Base-by-base conservation (phyloP, 148 eudicot species). In the Rhododendron vialii region DNA sequence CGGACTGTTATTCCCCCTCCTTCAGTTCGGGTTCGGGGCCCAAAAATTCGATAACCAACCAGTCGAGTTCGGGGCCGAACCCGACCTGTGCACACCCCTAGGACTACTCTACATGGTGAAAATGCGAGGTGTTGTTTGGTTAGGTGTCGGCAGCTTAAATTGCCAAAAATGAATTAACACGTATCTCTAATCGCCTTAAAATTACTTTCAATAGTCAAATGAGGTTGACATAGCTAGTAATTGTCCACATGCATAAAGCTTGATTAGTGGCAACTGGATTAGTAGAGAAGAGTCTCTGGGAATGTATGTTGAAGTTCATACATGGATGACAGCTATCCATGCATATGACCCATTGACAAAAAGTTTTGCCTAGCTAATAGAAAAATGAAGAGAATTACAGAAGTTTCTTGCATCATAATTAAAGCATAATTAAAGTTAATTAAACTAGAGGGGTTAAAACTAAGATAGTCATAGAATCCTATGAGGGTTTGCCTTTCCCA, bases 301-400 rank as follows among this genome's bases (percentile, higher is more conserved):
- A 13, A 28, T 80, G 22, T 30, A 28, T 80, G 22, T 30, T 48
- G 10, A 80, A 57, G 33, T 6, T 59, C 26, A 59, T 30, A 30
- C 30, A 30, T 82, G 84, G 84, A 57, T 82, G 84, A 59, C 84
- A 57, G 73, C 84, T 55, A 41, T 82, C 8, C 45, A 55, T 30
- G 30, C 30, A 30, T 59, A 82, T 82, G 84, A 82, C 14, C 63
- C 48, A 30, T 81, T 55, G 30, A 26, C 47, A 8, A 5, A 57
- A 57, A 7, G 5, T 38, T 57, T 20, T 18, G 7, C 6, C 8
- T 3, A 36, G 38, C 38, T 36, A 41, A 6, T 26, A 20, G 35
- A 61, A 36, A 82, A 82, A 59, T 61, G 48, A 22, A 61, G 84
- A 82, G 80, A 77, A 43, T 22, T 43, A 24, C 48, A 77, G 80